These are phyloP conservation scores for Glutinoglossum americanum DNA, from an alignment of 495 filamentous ascomycete genomes.

Conservation along the genomic window DNA sequence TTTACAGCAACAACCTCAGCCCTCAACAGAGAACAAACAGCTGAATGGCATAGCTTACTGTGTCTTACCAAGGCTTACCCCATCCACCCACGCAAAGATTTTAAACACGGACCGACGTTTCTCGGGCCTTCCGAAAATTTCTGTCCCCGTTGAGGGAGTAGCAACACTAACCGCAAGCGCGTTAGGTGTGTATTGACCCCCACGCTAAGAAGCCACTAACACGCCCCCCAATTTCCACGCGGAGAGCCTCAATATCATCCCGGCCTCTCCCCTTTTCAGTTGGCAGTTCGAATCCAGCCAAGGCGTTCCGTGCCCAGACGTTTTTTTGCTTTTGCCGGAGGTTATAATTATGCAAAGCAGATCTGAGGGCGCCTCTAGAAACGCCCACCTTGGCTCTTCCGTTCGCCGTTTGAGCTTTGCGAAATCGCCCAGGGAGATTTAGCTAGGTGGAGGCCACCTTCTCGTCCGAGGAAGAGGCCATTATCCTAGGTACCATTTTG, in stretches of 20 bases:
- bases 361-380: no score
- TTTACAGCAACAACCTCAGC: background rate
- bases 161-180: background rate
- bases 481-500: no score
- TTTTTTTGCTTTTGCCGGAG: no score
- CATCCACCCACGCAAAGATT: background rate
- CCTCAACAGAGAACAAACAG: background rate
- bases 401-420: no score
- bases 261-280: background rate
- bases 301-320: background rate
- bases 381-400: no score
- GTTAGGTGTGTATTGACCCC: background rate
- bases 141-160: background rate
- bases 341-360: no score
- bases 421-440: no score
- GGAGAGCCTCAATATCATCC: background rate
- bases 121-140: background rate
- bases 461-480: no score
- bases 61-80: background rate
- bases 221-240: background rate
- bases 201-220: background rate
- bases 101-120: background rate
- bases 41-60: background rate
- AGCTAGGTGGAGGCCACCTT: no score
- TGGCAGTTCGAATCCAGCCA: conserved; percentile 6